phyloP scores from a whole-genome alignment of 306 rosid genomes.

The Prunus persica region Prunus_persica_NCBIv2 NC_034009.1:29195001-29195500 shows the following conservation, averaged over 20 bases:
- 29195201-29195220: not conserved
- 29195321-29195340: not conserved
- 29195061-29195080: too few relatives aligned
- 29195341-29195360: not conserved
- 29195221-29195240: not conserved
- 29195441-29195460: constrained; percentile 10
- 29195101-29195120: too few relatives aligned
- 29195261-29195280: not conserved
- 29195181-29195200: too few relatives aligned
- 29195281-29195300: not conserved
- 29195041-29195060: too few relatives aligned
- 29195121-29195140: too few relatives aligned
- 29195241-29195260: not conserved
- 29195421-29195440: not conserved
- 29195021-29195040: too few relatives aligned
- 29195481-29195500: constrained; percentile 1
- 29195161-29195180: too few relatives aligned
- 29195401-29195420: constrained; percentile 6
- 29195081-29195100: too few relatives aligned
- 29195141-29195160: too few relatives aligned
- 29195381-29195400: not conserved
- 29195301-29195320: not conserved
- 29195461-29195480: not conserved
- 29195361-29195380: constrained; percentile 5
- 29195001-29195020: too few relatives aligned